phyloP scores from a whole-genome alignment of 176 grass and related monocot genomes.

The Typha latifolia region DNA sequence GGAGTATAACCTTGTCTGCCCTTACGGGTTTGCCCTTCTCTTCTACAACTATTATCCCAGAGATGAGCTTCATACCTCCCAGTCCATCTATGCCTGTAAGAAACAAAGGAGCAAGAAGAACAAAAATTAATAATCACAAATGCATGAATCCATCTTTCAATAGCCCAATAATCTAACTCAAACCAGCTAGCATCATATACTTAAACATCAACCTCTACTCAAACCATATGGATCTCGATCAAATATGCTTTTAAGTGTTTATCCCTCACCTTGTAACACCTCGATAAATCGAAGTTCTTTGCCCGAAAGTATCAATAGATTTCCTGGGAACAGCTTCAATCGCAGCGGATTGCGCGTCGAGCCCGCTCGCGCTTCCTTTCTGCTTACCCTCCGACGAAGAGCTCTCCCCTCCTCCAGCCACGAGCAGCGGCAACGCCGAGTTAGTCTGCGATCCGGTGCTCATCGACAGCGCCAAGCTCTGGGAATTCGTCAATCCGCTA shows the following conservation, averaged over 20 bases:
- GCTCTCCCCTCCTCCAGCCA: conserved; percentile 27
- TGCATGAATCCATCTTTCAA: no score
- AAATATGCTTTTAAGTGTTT: no score
- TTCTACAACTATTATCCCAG: conserved; percentile 98
- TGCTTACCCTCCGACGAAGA: conserved; percentile 61
- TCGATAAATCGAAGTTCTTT: conserved; percentile 91
- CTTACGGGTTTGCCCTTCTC: conserved; percentile 96
- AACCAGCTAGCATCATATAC: no score
- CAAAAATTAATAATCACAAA: neutral
- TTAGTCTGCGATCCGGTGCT: conserved; percentile 52
- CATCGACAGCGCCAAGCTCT: conserved; percentile 83
- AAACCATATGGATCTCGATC: no score
- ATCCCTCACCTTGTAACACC: conserved; percentile 67
- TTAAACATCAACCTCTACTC: no score
- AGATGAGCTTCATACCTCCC: conserved; percentile 95
- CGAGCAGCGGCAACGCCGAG: conserved; percentile 4
- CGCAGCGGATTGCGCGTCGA: conserved; percentile 38
- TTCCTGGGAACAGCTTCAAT: conserved; percentile 39
- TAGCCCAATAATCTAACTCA: no score
- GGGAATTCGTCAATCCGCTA: conserved; percentile 10
- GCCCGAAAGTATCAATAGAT: conserved; percentile 79
- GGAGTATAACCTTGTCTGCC: conserved; percentile 67
- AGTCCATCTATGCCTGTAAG: conserved; percentile 95
- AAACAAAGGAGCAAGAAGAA: neutral
- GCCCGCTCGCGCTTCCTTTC: conserved; percentile 18